Base-by-base conservation (phyloP, 345 rosid species). In the Barbarea vulgaris region DNA sequence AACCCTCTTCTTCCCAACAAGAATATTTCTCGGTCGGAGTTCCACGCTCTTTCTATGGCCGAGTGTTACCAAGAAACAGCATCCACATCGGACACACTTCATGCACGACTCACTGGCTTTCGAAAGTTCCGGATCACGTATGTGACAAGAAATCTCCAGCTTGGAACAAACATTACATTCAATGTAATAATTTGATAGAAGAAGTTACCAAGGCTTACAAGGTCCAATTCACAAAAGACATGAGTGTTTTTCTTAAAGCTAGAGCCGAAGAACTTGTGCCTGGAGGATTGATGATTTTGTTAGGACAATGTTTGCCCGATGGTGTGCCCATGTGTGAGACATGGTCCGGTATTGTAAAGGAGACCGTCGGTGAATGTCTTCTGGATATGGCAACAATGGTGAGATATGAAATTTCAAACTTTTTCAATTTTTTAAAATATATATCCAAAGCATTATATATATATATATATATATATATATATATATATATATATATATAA, bases 1-100 rank as follows among this genome's bases (percentile, higher is more conserved):
- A 54, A 9, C 73, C 85, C 5, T 7, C 10, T 5, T 54, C 18
- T 1, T 57, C 22, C 2, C 4, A 8, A 18, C 72, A 7, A 0
- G 39, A 60, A n/a, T 79, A 70, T 67, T 66, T 72, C 41, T 65
- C 76, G 1, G 48, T 37, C 0, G 85, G 84, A 7, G 70, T 76
- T 24, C 85, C 88, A 5, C 81, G 86, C 2, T 55, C 82, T 9
- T 81, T 83, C 34, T 34, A 65, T 54, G 69, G 54, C 42, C 55
- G 81, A 11, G 56, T 85, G 6, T 75, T 81, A 57, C 82, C 85
- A 1, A 10, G 44, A 18, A 42, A 70, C 5, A 61, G 64, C 24
- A 51, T 83, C 10, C 85, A 81, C 30, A 65, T 81, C 5, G 67
- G 60, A 1, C 58, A 33, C 63, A 75, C 81, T 18, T 78, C 74